These are phyloP conservation scores for Neurospora sp. DNA, from an alignment of 495 filamentous ascomycete genomes.

Conservation along the genomic window DNA sequence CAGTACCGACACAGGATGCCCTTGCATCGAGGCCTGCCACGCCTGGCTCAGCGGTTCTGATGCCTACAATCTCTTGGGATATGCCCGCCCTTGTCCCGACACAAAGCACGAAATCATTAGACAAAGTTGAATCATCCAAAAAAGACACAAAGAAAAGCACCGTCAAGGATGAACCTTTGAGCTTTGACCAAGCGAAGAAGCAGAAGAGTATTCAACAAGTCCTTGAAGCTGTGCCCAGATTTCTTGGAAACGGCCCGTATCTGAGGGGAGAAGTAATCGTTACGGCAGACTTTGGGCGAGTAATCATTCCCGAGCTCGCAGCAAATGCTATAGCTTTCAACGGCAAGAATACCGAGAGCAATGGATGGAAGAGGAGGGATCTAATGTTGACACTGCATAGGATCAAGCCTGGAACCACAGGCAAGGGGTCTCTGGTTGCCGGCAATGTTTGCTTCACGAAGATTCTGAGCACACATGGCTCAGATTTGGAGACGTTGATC, in stretches of 20 bases:
- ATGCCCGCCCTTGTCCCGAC: slow-evolving; percentile 8
- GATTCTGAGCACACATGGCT: slow-evolving; percentile 24
- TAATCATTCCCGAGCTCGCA: slow-evolving; percentile 19
- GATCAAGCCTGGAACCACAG: not conserved
- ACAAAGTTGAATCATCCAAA: not conserved
- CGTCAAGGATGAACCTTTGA: not conserved
- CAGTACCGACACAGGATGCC: not conserved
- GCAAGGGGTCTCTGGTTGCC: not conserved
- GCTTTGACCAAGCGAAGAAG: not conserved
- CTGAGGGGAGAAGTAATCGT: slow-evolving; percentile 24
- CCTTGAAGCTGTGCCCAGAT: slow-evolving; percentile 1
- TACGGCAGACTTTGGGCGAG: slow-evolving; percentile 33
- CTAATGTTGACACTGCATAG: slow-evolving; percentile 8
- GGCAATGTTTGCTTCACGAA: slow-evolving; percentile 28
- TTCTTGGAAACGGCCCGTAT: slow-evolving; percentile 8
- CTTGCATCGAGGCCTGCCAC: not conserved
- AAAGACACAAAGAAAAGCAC: not conserved
- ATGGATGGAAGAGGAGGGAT: slow-evolving; percentile 10
- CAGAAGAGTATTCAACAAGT: not conserved
- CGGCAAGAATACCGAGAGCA: not conserved
- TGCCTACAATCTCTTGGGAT: not conserved
- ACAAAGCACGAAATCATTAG: not conserved
- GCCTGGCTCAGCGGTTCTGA: not conserved
- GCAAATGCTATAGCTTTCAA: slow-evolving; percentile 12
- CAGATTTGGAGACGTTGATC: slow-evolving; percentile 28